Base-by-base conservation (phyloP, 2,329 filamentous ascomycete species). In the Colletotrichum sidae region DNA sequence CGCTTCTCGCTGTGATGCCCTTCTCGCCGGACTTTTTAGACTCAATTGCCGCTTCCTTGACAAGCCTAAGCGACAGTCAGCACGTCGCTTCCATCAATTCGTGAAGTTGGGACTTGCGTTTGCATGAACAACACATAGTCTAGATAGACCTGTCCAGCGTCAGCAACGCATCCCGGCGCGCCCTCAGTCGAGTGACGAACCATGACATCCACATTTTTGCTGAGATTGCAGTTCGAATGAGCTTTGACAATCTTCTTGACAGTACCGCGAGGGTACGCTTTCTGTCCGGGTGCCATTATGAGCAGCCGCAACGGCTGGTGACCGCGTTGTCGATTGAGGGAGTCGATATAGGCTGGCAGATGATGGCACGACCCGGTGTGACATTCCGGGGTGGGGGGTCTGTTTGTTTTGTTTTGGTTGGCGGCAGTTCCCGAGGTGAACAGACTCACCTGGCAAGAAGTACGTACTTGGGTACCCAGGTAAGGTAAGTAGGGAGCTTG, bases 231-330 rank as follows among this genome's bases (percentile, higher is more conserved):
- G 68, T 92, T 91, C 8, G 93, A 91, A 77, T 97, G 93, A 15
- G 93, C 93, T 79, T 97, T 97, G 73, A 96, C 85, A 66, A 96
- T 95, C 78, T 94, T 94, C 78, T 94, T 96, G 71, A 97, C 84
- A 0, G 92, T 96, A 15, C 88, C 89, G 68, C 94, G 90, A 10
- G 94, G 94, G 73, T 97, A 97, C 12, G 92, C 83, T 71, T 93
- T 95, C 73, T 90, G 89, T 25, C 88, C 83, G 11, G 86, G 80
- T 55, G 86, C 88, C 85, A 89, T 90, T 10, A 55, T 70, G 61
- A 35, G 34, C 6, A 33, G n/a, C 12, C 15, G n/a, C 17, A 17
- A 11, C 8, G 10, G 12, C 17, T 35, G 34, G 25, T 37, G 10
- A 35, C 45, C 45, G 33, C 33, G 53, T 49, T 42, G 17, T 39